Evolutionary conservation across 164 flowering plant genomes (phyloP), one percentile per base, ranked within the genome.

Genomic region (Umbellularia californica): DNA sequence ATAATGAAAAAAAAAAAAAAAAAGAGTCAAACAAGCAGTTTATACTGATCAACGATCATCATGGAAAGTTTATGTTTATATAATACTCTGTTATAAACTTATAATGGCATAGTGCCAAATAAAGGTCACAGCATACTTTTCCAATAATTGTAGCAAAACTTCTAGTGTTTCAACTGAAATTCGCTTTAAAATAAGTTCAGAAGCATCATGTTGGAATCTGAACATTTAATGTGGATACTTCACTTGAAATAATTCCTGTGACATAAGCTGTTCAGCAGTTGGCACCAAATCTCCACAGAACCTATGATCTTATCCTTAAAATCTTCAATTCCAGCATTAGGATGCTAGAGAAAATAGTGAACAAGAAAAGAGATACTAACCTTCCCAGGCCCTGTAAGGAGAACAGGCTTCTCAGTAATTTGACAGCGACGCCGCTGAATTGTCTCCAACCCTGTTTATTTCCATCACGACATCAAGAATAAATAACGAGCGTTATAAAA

Each of bases 361-460:
- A 27, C 50, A 74, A 28, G 64, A 50, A 70, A 70, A 20, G 10
- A 60, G 55, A 28, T 22, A 58, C 87, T 81, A 25, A 95, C 99
- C 96, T 95, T 95, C 51, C 98, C 99, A 14, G 99, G 99, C 60
- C 99, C 99, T 22, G 90, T 69, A 58, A 95, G 96, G 75, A 93
- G 98, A 77, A 90, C 82, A 50, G 99, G 98, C 78, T 95, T 93
- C 73, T 89, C 90, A 63, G 97, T 90, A 47, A 64, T 82, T 83
- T 88, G 91, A 77, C 91, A 88, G 3, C 97, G 88, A 2, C 98
- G 97, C 79, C 85, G 83, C 82, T 93, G 93, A 82, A 95, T 92
- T 55, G 89, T 92, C 75, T 90, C 90, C 82, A 93, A 78, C 23
- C 99, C 99, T 95, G 82, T 68, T 30, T 13, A 20, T 65, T 41